Conservation (phyloP, 352 stramenopile species). For the Aphanomyces astaci region DNA sequence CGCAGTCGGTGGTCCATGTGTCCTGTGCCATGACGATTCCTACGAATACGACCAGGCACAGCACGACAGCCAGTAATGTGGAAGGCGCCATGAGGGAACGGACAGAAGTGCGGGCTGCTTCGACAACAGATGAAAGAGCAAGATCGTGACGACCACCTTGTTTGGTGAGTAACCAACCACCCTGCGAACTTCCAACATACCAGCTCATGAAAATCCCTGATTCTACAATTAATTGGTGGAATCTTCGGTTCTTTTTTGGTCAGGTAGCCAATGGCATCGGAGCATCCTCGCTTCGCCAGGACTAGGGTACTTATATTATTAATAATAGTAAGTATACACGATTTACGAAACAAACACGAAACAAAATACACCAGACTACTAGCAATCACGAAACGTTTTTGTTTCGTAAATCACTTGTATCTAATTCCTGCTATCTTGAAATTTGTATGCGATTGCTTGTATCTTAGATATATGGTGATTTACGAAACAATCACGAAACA, state of each 20-base stretch:
- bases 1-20: background rate
- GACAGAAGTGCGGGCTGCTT: background rate
- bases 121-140: background rate
- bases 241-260: background rate
- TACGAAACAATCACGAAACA: too few species aligned
- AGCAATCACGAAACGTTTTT: too few species aligned
- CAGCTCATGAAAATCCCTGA: background rate
- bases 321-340: too few species aligned
- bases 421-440: too few species aligned
- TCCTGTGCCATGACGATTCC: background rate
- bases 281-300: too few species aligned
- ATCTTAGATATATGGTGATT: too few species aligned
- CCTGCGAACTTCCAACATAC: background rate
- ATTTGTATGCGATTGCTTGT: too few species aligned
- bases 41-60: background rate
- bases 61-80: background rate
- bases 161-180: background rate
- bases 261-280: background rate
- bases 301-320: too few species aligned
- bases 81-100: background rate
- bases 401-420: too few species aligned
- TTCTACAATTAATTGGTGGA: background rate
- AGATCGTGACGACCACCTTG: background rate
- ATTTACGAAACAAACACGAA: too few species aligned
- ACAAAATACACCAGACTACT: too few species aligned